Conservation (phyloP, 2,329 filamentous ascomycete species). For the Coleophoma cylindrospora region DNA sequence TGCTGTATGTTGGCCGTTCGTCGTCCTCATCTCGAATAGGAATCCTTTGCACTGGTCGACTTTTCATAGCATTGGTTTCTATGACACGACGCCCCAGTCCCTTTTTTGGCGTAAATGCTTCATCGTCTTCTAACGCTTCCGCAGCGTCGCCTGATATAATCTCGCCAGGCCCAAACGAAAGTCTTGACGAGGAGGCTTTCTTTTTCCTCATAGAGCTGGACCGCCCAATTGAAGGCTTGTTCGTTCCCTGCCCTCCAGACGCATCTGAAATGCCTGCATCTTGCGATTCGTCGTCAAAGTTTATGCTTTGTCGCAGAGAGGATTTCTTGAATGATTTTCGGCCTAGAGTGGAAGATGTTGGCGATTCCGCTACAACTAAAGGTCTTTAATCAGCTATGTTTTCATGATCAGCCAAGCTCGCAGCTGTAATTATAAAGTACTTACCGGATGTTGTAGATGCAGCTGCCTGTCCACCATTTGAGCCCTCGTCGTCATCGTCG, state of each 20-base stretch:
- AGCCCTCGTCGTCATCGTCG: conserved; percentile 57
- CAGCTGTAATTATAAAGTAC: conserved; percentile 12
- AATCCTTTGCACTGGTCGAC: conserved; percentile 26
- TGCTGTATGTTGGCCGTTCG: conserved; percentile 75
- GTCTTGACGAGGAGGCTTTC: conserved; percentile 49
- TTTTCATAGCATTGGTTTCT: conserved; percentile 60
- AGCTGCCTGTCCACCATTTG: conserved; percentile 10
- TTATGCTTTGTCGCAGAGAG: conserved; percentile 50
- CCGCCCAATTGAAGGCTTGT: conserved; percentile 39
- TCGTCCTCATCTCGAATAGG: conserved; percentile 48
- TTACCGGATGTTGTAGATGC: conserved; percentile 18
- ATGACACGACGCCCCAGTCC: conserved; percentile 58
- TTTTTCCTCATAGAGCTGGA: conserved; percentile 64
- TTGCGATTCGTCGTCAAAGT: conserved; percentile 28
- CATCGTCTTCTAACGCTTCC: conserved; percentile 43
- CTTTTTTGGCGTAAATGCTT: conserved; percentile 58
- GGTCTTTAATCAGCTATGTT: conserved; percentile 17
- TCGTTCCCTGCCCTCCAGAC: conserved; percentile 6
- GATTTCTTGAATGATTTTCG: conserved; percentile 54
- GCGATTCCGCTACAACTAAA: conserved; percentile 10
- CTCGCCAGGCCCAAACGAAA: conserved; percentile 69
- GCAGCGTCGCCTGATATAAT: conserved; percentile 49
- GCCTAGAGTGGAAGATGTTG: conserved; percentile 30
- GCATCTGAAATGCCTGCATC: conserved; percentile 13
- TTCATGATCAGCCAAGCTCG: conserved; percentile 20